Evolutionary conservation across 805 yeast genomes (phyloP).

Genomic region (Candida endomychidarum): DNA sequence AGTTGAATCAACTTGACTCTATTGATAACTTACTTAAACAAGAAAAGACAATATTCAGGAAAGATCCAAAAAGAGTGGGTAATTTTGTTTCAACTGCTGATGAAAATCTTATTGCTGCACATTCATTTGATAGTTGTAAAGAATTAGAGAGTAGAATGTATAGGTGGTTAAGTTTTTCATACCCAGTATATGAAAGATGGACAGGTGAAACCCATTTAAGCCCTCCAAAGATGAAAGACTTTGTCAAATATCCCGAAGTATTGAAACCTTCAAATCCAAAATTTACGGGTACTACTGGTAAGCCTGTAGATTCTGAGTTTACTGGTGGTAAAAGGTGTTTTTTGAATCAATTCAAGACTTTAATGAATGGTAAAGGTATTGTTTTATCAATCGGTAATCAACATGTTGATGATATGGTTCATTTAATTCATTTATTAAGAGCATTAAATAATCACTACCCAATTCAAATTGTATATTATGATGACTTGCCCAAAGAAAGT

Average conservation of each 20-base stretch:
- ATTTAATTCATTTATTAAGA: conserved; percentile 32
- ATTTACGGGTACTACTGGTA: conserved; percentile 6
- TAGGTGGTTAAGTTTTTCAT: conserved; percentile 40
- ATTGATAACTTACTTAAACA: conserved; percentile 6
- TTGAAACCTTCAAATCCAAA: conserved; percentile 18
- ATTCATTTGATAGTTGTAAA: conserved; percentile 22
- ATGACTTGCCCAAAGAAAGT: conserved; percentile 26
- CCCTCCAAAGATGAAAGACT: conserved; percentile 27
- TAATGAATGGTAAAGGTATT: conserved; percentile 34
- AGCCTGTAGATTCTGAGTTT: conserved; percentile 17
- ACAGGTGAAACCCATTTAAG: conserved; percentile 26
- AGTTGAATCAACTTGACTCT: conserved; percentile 11
- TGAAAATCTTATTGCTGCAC: conserved; percentile 17
- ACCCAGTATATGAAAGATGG: conserved; percentile 44
- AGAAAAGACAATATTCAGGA: neutral
- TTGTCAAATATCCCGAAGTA: conserved; percentile 16
- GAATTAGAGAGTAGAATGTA: conserved; percentile 39
- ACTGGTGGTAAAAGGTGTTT: conserved; percentile 24
- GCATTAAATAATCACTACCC: conserved; percentile 36
- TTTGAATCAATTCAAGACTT: conserved; percentile 27
- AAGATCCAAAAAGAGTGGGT: neutral
- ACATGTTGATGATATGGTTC: conserved; percentile 30
- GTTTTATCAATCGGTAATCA: conserved; percentile 32
- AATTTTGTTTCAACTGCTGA: conserved; percentile 15
- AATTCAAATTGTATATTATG: conserved; percentile 35